A percentile compares a stretch with the other conserved stretches of the same genome.
Evolutionary conservation across 805 yeast genomes (phyloP).

Genomic region (Ogataea corticis): DNA sequence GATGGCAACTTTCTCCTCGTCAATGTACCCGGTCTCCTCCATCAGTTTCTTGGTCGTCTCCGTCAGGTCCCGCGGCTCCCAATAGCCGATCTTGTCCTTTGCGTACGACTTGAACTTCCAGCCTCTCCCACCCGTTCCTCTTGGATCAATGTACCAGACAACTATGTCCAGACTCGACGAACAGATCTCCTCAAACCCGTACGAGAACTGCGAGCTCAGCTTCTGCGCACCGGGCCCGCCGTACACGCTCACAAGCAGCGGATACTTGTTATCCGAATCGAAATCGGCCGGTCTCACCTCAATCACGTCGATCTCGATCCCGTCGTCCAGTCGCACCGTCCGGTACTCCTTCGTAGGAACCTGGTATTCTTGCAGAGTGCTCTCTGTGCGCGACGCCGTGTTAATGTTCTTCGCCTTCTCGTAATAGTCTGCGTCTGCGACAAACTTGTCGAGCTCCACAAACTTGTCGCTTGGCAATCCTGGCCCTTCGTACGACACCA

Average conservation of each 20-base stretch:
- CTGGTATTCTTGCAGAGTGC: constrained; percentile 36
- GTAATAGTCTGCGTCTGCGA: constrained; percentile 13
- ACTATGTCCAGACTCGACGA: constrained; percentile 59
- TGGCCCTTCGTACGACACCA: constrained; percentile 50
- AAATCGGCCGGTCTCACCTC: constrained; percentile 65
- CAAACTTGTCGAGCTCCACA: constrained; percentile 28
- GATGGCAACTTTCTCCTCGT: constrained; percentile 56
- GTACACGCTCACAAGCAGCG: constrained; percentile 66
- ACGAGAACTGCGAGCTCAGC: constrained; percentile 44
- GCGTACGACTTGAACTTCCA: constrained; percentile 67
- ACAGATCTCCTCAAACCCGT: constrained; percentile 60
- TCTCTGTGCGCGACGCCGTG: constrained; percentile 13
- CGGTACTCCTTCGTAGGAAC: constrained; percentile 51
- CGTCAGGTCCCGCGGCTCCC: constrained; percentile 74
- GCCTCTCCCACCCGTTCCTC: constrained; percentile 81
- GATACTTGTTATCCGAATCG: constrained; percentile 48
- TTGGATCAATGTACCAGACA: constrained; percentile 69
- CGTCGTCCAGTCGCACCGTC: constrained; percentile 34
- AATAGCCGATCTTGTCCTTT: constrained; percentile 57
- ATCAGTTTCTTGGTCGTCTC: constrained; percentile 53
- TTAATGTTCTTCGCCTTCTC: constrained; percentile 17
- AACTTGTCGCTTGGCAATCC: constrained; percentile 47
- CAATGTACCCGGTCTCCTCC: constrained; percentile 45
- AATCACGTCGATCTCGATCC: constrained; percentile 48
- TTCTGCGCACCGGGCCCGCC: constrained; percentile 83